Evolutionary conservation across 2,329 filamentous ascomycete genomes (phyloP), one percentile per base, ranked within the genome.

Genomic region (Stagonosporopsis rhizophila): DNA sequence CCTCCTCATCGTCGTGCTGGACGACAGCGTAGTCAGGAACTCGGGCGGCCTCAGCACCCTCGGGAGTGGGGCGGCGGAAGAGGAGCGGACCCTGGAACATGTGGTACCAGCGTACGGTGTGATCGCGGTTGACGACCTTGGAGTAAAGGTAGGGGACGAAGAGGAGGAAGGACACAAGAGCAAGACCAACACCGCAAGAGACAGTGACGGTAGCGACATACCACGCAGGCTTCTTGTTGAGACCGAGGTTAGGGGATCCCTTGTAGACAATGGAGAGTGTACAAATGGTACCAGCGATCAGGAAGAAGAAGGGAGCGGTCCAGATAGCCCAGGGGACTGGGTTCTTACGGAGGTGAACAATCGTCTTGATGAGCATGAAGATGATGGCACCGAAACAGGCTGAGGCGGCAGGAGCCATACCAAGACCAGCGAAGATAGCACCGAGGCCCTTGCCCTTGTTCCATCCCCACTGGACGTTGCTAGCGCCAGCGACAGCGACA

Each of bases 211-310:
- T 77, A 11, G 82, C 87, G 58, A 92, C 85, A 69, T 85, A 92
- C 83, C 84, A 87, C 8, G 76, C 75, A 1, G 89, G 87, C 80
- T 88, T 89, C 77, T 88, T 85, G 78, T 78, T 81, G 25, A 91
- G 79, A 20, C 83, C 82, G 27, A 90, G 82, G 56, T 81, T 87
- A 22, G 89, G 89, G 9, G 89, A 91, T 28, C 89, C 89, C 82
- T 92, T 92, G 83, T 91, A 92, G 65, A 92, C 89, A 66, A 93
- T 87, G 39, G 88, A 91, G 5, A 93, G 81, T 0, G 89, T 89
- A 78, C 89, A 91, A 68, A 92, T 78, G 56, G 88, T 90, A 52
- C 82, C 88, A 52, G 89, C 88, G 56, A 92, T 84, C 52, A 92
- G 85, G 82, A 92, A 92, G 79, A 88, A 92, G 78, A 89, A 85